Percentiles rank a stretch among this genome's conserved stretches.
These are phyloP conservation scores for Monilinia aucupariae DNA, from an alignment of 2,329 filamentous ascomycete species.

Conservation along the genomic window DNA sequence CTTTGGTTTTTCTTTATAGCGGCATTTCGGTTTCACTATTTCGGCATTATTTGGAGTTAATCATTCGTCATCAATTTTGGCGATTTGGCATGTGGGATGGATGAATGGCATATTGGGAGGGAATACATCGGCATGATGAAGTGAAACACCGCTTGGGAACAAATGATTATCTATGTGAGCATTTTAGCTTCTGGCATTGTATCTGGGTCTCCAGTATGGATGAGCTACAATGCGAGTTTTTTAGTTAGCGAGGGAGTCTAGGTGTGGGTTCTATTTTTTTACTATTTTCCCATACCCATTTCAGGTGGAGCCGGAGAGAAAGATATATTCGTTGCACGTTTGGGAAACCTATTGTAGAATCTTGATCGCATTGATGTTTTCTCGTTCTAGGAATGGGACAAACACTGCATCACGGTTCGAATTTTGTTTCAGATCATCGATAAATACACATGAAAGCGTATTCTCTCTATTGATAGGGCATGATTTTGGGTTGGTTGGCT, in stretches of 20 bases:
- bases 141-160: neutral
- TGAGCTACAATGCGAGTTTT: neutral
- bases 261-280: neutral
- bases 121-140: neutral
- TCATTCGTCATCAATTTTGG: neutral
- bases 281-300: neutral
- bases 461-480: neutral
- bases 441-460: too few relatives aligned
- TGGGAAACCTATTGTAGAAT: too few relatives aligned
- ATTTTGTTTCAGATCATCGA: too few relatives aligned
- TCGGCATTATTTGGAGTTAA: constrained; percentile 2
- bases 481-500: too few relatives aligned
- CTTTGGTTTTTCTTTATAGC: neutral
- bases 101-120: constrained; percentile 1
- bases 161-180: neutral
- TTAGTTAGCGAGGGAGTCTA: constrained; percentile 13
- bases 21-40: neutral
- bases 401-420: too few relatives aligned
- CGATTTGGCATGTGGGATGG: neutral
- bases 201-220: neutral
- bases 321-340: too few relatives aligned
- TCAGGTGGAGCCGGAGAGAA: neutral
- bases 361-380: too few relatives aligned
- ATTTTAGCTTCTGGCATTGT: neutral
- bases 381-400: neutral